Conservation (phyloP, 1,284 basidiomycete species). For the Melampsora abietis-canadensis region DNA sequence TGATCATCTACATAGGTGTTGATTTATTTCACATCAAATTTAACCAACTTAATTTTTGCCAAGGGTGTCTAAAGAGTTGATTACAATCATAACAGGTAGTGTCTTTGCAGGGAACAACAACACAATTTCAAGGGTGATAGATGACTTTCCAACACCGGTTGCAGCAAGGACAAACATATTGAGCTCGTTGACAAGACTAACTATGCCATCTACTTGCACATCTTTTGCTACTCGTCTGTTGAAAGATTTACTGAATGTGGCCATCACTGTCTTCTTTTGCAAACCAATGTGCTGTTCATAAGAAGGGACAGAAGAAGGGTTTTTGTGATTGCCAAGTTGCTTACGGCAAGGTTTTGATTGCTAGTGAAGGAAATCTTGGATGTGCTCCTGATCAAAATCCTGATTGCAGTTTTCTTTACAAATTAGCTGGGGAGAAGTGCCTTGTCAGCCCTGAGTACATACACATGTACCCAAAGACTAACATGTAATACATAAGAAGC, state of each 20-base stretch:
- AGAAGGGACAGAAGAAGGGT: background rate
- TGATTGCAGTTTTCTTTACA: too few relatives aligned
- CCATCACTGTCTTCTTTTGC: background rate
- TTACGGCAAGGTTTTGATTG: too few relatives aligned
- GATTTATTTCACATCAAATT: background rate
- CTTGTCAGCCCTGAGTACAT: too few relatives aligned
- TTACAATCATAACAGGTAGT: background rate
- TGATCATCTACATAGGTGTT: background rate
- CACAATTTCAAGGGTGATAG: background rate
- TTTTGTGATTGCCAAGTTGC: background rate
- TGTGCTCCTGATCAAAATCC: too few relatives aligned
- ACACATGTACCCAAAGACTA: too few relatives aligned
- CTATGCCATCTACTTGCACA: background rate
- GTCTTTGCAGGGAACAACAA: background rate
- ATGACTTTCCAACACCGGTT: conserved; percentile 14
- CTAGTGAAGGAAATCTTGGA: too few relatives aligned
- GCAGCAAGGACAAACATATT: conserved; percentile 11
- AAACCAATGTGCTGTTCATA: background rate
- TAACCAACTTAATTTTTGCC: conserved; percentile 5
- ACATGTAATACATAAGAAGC: too few relatives aligned
- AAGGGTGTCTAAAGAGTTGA: background rate
- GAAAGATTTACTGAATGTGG: background rate
- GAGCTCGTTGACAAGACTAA: conserved; percentile 6
- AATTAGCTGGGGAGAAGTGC: too few relatives aligned
- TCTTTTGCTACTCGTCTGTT: background rate